Evolutionary conservation across 768 basidiomycete species (phyloP).

Genomic region (Podaxis sp.): DNA sequence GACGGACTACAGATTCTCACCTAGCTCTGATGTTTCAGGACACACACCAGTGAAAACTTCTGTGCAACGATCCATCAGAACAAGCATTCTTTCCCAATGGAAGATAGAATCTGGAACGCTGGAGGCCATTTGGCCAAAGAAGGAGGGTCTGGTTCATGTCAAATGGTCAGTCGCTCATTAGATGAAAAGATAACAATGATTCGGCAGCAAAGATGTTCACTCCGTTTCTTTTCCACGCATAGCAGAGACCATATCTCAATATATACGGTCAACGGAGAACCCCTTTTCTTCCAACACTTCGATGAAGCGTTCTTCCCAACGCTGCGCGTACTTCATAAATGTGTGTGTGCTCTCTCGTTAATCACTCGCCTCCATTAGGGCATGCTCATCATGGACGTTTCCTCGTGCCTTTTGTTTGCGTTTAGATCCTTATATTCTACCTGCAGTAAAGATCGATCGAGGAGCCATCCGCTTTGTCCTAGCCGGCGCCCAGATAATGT

Average conservation of each 20-base stretch:
- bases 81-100: constrained; percentile 77
- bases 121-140: constrained; percentile 98
- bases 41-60: constrained; percentile 93
- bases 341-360: constrained; percentile 43
- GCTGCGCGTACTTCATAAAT: constrained; percentile 85
- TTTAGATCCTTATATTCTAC: constrained; percentile 87
- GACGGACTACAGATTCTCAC: constrained; percentile 49
- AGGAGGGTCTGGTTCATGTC: constrained; percentile 86
- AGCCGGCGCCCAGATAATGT: constrained; percentile 94
- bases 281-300: constrained; percentile 93
- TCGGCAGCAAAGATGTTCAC: neutral
- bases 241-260: constrained; percentile 96
- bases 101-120: constrained; percentile 75
- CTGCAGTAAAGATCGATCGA: constrained; percentile 86
- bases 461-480: constrained; percentile 98
- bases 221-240: constrained; percentile 24
- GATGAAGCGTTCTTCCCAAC: constrained; percentile 93
- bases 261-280: constrained; percentile 82
- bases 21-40: constrained; percentile 78
- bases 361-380: neutral
- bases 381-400: constrained; percentile 9
- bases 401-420: constrained; percentile 7
- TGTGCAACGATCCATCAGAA: constrained; percentile 84
- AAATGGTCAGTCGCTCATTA: constrained; percentile 71
- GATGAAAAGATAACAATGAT: constrained; percentile 11